phyloP scores from a whole-genome alignment of 75 land plant species.

The Cupressus sempervirens region DNA sequence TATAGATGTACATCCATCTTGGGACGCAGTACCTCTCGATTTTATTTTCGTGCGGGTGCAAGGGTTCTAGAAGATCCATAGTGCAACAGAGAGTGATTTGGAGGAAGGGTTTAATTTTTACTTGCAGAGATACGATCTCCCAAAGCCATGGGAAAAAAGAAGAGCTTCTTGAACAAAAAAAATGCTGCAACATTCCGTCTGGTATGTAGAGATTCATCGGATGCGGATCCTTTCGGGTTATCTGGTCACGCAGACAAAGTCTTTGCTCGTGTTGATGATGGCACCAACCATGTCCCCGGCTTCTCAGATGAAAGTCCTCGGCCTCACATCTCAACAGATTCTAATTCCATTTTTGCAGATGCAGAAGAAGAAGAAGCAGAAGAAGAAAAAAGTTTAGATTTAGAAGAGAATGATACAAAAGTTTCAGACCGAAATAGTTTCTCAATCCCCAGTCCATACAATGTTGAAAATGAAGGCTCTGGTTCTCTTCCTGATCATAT shows the following conservation, averaged over 20 bases:
- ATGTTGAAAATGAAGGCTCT: neutral
- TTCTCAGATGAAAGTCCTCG: conserved; percentile 29
- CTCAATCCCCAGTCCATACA: neutral
- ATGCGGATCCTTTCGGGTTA: conserved; percentile 17
- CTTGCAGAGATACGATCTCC: neutral
- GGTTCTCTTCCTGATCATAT: conserved; percentile 56
- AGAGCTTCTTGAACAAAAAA: conserved; percentile 93
- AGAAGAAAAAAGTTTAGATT: conserved; percentile 14
- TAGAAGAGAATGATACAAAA: neutral
- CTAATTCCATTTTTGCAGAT: conserved; percentile 62
- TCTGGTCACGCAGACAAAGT: conserved; percentile 40
- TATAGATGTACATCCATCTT: too few species aligned
- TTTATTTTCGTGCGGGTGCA: neutral
- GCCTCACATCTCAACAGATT: conserved; percentile 9
- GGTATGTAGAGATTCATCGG: conserved; percentile 69
- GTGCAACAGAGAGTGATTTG: neutral
- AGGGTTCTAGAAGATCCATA: neutral
- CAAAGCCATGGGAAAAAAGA: conserved; percentile 36
- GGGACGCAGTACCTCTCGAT: too few species aligned
- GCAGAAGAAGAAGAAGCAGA: conserved; percentile 44
- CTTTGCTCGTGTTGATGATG: conserved; percentile 81
- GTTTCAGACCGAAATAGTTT: neutral
- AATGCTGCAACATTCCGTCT: conserved; percentile 85
- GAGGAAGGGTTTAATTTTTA: neutral
- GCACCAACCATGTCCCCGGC: conserved; percentile 29